A percentile compares a stretch with the other conserved stretches of the same genome.
phyloP scores from a whole-genome alignment of 2,329 filamentous ascomycete species.

The Chaetomium sp. region DNA sequence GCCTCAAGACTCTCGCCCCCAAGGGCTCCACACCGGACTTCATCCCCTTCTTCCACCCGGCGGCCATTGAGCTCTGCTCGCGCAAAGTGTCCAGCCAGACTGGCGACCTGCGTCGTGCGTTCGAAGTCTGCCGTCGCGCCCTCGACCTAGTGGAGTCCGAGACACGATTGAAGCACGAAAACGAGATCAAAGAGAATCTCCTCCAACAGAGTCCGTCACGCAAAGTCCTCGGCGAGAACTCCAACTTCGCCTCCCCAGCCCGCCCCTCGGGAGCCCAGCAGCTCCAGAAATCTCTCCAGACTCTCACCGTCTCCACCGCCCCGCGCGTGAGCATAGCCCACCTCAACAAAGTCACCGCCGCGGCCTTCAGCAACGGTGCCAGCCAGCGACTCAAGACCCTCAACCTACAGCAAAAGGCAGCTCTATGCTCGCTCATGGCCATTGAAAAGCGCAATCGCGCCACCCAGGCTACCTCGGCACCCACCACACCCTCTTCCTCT shows the following conservation, averaged over 20 bases:
- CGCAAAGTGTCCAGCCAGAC: conserved; percentile 94
- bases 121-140: conserved; percentile 87
- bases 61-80: conserved; percentile 89
- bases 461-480: conserved; percentile 38
- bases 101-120: conserved; percentile 90
- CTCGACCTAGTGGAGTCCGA: conserved; percentile 88
- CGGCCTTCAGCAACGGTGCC: conserved; percentile 87
- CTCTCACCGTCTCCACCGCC: conserved; percentile 74
- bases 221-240: conserved; percentile 77
- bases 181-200: conserved; percentile 58
- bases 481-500: conserved; percentile 55
- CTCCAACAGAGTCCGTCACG: conserved; percentile 69
- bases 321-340: conserved; percentile 88
- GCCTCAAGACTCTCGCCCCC: conserved; percentile 74
- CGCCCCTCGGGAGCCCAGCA: conserved; percentile 53
- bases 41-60: conserved; percentile 88
- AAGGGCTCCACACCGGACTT: conserved; percentile 57
- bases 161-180: conserved; percentile 72
- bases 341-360: conserved; percentile 86
- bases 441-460: conserved; percentile 75
- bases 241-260: conserved; percentile 65
- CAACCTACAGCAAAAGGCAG: conserved; percentile 95
- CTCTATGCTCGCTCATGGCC: conserved; percentile 83
- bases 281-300: conserved; percentile 57
- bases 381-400: conserved; percentile 80